These are phyloP conservation scores for Suillus ampliporus DNA, from an alignment of 768 basidiomycete species.

Conservation along the genomic window DNA sequence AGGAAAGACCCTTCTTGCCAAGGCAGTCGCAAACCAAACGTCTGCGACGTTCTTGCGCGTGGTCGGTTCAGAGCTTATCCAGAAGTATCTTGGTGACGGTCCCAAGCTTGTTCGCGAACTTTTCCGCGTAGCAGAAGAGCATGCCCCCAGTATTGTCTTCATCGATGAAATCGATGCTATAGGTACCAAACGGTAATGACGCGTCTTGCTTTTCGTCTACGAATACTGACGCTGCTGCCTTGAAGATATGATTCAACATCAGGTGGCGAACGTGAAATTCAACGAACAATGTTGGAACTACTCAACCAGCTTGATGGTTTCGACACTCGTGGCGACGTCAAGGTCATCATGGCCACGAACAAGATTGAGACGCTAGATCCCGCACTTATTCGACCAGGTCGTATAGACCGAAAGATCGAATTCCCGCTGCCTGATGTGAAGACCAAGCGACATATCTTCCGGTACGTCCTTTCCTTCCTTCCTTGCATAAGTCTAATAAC, in stretches of 20 bases:
- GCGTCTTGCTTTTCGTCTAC: conserved; percentile 2
- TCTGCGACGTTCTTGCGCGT: conserved; percentile 98
- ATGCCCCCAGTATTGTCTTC: conserved; percentile 98
- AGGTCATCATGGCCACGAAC: conserved; percentile 99
- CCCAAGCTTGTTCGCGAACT: conserved; percentile 97
- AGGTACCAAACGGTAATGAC: conserved; percentile 90
- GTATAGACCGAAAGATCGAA: conserved; percentile 98
- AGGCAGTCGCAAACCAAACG: conserved; percentile 97
- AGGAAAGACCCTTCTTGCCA: conserved; percentile 96
- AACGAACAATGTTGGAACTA: conserved; percentile 98
- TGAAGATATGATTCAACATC: conserved; percentile 95
- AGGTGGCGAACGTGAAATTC: conserved; percentile 98
- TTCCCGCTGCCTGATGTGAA: conserved; percentile 98
- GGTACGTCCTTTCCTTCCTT: conserved; percentile 47
- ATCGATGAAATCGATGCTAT: conserved; percentile 99
- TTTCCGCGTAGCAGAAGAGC: conserved; percentile 96
- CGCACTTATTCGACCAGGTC: conserved; percentile 96
- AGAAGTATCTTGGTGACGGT: conserved; percentile 99
- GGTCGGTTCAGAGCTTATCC: conserved; percentile 97
- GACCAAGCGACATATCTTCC: conserved; percentile 99
- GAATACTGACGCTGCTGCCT: conserved; percentile 13
- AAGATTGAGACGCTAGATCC: conserved; percentile 97
- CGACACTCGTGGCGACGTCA: conserved; percentile 98
- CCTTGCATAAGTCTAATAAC: background rate
- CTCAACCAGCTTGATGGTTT: conserved; percentile 99